Base-by-base conservation (phyloP, 2,329 filamentous ascomycete genomes). In the Alternaria brassicae region DNA sequence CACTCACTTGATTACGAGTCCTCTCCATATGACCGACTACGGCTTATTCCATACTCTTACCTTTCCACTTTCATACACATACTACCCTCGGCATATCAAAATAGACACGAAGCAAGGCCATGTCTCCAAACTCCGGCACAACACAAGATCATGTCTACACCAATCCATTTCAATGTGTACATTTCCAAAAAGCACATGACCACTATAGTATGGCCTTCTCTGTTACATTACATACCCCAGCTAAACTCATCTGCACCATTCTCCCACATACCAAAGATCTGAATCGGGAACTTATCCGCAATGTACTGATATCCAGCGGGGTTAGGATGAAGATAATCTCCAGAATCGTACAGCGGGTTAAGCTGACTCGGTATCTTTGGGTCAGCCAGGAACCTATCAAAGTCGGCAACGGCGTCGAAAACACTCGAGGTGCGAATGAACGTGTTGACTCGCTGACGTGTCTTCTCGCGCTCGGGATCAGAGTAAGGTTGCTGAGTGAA, bases 271-370 rank as follows among this genome's bases (percentile, higher is more conserved):
- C 17, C 72, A 67, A 90, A 86, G 3, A 89, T 70, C 6, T 80
- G 78, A 42, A 89, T 62, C 0, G 86, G 86, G 62, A 90, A 88
- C 51, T 75, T 73, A 57, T 86, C 80, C 1, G 87, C 88, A 68
- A 91, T 77, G 1, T 81, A 80, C 71, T 86, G 82, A 72, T 88
- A 91, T 0, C 87, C 88, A 2, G 71, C 78, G 0, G 82, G 81
- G 71, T 84, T 88, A 0, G 86, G 85, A 78, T 91, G 88, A 69
- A 91, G 71, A 71, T 87, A 88, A 74, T 91, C 88, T 0, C 88
- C 88, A 1, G 83, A 82, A 65, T 90, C 83, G 64, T 82, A 89
- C 58, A 80, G 69, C 12, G 72, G 70, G 21, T 79, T 80, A 70
- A 91, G 68, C 52, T 67, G 79, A n/a, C 80, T 82, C 19, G 77